Percentiles rank a stretch among this genome's conserved stretches.
phyloP scores from a whole-genome alignment of 2,329 filamentous ascomycete genomes.

The Ceratocystis variospora region DNA sequence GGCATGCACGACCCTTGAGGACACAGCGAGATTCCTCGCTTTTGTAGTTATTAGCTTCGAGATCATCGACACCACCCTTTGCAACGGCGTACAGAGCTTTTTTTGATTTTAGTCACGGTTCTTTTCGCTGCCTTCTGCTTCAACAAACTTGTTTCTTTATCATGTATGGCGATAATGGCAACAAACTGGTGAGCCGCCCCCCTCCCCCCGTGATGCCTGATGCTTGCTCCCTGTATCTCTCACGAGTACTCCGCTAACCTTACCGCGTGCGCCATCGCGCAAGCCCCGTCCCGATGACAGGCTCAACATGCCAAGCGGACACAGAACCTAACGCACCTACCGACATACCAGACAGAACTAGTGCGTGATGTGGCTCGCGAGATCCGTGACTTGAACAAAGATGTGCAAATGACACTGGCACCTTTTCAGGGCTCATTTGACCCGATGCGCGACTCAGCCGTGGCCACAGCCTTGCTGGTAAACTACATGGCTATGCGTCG shows the following conservation, averaged over 20 bases:
- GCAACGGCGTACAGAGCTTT: neutral
- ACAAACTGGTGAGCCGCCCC: slow-evolving; percentile 17
- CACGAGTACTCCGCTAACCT: neutral
- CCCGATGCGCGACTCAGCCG: slow-evolving; percentile 65
- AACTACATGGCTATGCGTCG: slow-evolving; percentile 90
- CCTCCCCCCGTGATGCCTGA: neutral
- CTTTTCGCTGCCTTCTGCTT: neutral
- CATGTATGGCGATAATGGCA: slow-evolving; percentile 21
- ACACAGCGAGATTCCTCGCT: too few relatives aligned
- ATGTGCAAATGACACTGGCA: slow-evolving; percentile 64
- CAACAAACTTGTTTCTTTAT: neutral
- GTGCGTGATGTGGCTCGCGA: slow-evolving; percentile 79
- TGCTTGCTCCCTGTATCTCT: neutral
- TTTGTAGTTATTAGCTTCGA: too few relatives aligned
- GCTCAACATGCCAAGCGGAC: slow-evolving; percentile 87
- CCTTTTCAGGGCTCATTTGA: slow-evolving; percentile 78
- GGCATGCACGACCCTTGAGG: neutral
- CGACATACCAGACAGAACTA: slow-evolving; percentile 82
- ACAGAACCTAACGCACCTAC: slow-evolving; percentile 70
- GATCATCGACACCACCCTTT: too few relatives aligned
- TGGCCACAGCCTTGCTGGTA: slow-evolving; percentile 77
- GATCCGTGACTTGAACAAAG: slow-evolving; percentile 82
- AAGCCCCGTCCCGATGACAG: slow-evolving; percentile 42
- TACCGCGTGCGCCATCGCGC: slow-evolving; percentile 12
- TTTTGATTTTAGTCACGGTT: neutral